Evolutionary conservation across 2,329 filamentous ascomycete species (phyloP).

Genomic region (Apiospora hydei): DNA sequence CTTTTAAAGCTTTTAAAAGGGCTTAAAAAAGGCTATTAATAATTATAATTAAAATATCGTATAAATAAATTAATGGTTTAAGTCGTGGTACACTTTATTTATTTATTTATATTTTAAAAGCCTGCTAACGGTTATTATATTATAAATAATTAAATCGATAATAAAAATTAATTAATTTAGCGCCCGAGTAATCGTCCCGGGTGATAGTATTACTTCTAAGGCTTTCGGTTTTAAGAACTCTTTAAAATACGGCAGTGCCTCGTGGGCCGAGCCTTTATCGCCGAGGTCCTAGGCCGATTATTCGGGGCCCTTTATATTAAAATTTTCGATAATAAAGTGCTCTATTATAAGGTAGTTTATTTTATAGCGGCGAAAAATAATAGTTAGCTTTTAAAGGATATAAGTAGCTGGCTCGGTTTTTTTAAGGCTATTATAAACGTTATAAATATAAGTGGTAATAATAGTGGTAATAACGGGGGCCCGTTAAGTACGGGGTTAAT

Average conservation of each 20-base stretch:
- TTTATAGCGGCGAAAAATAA: background rate
- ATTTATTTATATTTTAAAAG: background rate
- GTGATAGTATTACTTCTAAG: background rate
- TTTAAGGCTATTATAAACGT: background rate
- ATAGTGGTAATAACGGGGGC: background rate
- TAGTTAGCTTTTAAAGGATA: background rate
- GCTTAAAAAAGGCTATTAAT: background rate
- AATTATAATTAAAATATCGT: background rate
- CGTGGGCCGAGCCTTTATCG: background rate
- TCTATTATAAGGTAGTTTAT: background rate
- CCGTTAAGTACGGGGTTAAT: background rate
- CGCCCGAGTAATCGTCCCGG: background rate
- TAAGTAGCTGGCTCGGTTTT: background rate
- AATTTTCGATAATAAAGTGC: background rate
- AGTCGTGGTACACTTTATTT: background rate
- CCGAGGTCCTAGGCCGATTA: background rate
- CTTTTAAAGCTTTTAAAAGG: background rate
- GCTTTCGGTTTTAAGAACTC: background rate
- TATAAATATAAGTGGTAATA: slow-evolving; percentile 6
- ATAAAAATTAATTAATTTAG: accelerated
- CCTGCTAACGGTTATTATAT: background rate
- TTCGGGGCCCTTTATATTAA: background rate
- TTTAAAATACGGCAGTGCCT: background rate
- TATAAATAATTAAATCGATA: background rate
- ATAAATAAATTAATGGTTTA: background rate